Conservation (phyloP, 345 rosid genomes). For the Jatropha curcas region DNA sequence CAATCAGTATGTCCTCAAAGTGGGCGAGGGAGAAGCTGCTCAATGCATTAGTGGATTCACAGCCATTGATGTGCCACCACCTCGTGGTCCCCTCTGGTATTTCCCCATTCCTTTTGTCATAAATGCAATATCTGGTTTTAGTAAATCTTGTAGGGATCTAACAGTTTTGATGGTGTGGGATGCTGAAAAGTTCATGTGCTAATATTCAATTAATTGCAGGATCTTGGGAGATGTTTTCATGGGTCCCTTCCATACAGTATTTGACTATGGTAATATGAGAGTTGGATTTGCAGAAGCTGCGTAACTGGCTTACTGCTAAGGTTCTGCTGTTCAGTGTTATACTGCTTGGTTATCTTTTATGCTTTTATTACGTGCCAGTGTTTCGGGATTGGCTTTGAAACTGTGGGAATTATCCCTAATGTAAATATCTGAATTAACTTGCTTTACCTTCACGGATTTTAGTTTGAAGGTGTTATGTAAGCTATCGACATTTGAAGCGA, state of each 20-base stretch:
- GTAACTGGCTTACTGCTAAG: conserved; percentile 17
- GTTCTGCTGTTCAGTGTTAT: background rate
- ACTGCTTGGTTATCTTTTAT: background rate
- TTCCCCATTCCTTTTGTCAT: background rate
- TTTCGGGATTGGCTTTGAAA: background rate
- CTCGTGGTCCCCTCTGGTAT: conserved; percentile 96
- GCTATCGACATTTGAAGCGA: no score
- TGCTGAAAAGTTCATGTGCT: background rate
- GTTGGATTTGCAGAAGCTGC: conserved; percentile 88
- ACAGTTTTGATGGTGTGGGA: background rate
- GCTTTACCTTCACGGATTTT: background rate
- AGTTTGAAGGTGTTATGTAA: background rate
- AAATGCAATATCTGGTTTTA: background rate
- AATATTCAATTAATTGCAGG: conserved; percentile 44
- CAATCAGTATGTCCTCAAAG: conserved; percentile 80
- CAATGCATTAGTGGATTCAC: conserved; percentile 94
- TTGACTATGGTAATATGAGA: conserved; percentile 73
- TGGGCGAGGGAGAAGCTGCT: conserved; percentile 68
- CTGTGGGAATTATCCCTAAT: background rate
- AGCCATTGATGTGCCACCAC: conserved; percentile 79
- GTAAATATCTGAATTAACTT: conserved; percentile 26
- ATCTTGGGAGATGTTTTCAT: conserved; percentile 81
- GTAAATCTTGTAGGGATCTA: background rate
- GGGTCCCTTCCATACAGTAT: conserved; percentile 81
- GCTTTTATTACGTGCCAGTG: background rate